Conservation (phyloP, 2,329 filamentous ascomycete species). For the Talaromyces islandicus region DNA sequence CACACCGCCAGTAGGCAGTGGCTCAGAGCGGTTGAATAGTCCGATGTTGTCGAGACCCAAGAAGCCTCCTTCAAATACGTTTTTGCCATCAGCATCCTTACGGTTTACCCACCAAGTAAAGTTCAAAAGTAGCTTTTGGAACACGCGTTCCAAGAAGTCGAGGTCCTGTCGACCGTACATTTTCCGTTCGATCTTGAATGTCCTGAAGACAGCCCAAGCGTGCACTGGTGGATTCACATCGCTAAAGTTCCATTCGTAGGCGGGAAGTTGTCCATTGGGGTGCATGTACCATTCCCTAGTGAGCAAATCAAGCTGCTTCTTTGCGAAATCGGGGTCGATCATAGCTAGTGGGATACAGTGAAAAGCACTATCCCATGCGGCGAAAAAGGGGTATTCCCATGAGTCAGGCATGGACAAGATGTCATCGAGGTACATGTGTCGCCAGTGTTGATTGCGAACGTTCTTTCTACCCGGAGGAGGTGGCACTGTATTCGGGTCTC, state of each 20-base stretch:
- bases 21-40: slow-evolving; percentile 93
- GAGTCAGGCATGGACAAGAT: slow-evolving; percentile 97
- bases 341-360: slow-evolving; percentile 94
- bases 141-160: slow-evolving; percentile 92
- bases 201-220: slow-evolving; percentile 90
- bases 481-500: slow-evolving; percentile 80
- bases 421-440: slow-evolving; percentile 89
- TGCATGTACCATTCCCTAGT: slow-evolving; percentile 99
- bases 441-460: slow-evolving; percentile 85
- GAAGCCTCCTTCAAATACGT: slow-evolving; percentile 95
- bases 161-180: slow-evolving; percentile 91
- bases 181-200: slow-evolving; percentile 98
- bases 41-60: slow-evolving; percentile 95
- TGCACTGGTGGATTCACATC: slow-evolving; percentile 96
- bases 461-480: slow-evolving; percentile 74
- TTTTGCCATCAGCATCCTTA: slow-evolving; percentile 90
- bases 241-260: slow-evolving; percentile 96
- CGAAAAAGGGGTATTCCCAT: slow-evolving; percentile 98
- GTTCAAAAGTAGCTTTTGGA: slow-evolving; percentile 91
- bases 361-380: slow-evolving; percentile 94
- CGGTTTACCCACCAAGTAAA: slow-evolving; percentile 99
- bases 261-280: slow-evolving; percentile 89
- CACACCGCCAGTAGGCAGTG: slow-evolving; percentile 84
- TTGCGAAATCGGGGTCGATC: slow-evolving; percentile 96
- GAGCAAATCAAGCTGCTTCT: slow-evolving; percentile 94